Percentiles rank a stretch among this genome's conserved stretches.
Conservation (phyloP, 495 filamentous ascomycete species). For the Choiromyces venosus region DNA sequence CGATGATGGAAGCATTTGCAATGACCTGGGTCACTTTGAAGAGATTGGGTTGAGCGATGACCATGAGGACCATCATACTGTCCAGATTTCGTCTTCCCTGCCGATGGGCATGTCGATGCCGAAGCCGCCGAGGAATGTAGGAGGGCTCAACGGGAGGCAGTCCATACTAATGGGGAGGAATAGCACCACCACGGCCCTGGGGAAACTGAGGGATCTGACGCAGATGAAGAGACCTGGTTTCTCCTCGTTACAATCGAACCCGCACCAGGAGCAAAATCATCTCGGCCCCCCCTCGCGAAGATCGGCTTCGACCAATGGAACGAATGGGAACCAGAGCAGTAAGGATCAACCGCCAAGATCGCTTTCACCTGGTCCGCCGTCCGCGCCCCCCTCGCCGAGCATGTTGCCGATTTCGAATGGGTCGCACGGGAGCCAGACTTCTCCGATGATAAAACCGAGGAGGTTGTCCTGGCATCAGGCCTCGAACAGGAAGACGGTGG, state of each 20-base stretch:
- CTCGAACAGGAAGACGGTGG: constrained; percentile 61
- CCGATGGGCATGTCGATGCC: constrained; percentile 8
- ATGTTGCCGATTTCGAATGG: constrained; percentile 13
- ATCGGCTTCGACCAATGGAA: constrained; percentile 7
- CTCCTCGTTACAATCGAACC: constrained; percentile 27
- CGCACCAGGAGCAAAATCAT: constrained; percentile 21
- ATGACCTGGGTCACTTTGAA: constrained; percentile 78
- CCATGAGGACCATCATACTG: constrained; percentile 10
- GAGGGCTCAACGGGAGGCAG: constrained; percentile 20
- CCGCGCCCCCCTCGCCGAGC: constrained; percentile 1
- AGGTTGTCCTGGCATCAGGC: constrained; percentile 61
- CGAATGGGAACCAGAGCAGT: constrained; percentile 7
- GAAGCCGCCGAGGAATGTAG: constrained; percentile 17
- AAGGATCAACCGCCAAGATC: constrained; percentile 3
- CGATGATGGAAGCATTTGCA: constrained; percentile 59
- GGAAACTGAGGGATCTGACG: constrained; percentile 42
- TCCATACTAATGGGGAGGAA: constrained; percentile 10
- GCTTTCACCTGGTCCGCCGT: constrained; percentile 23
- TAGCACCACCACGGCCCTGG: constrained; percentile 15
- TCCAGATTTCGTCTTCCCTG: background rate
- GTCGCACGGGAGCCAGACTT: constrained; percentile 21
- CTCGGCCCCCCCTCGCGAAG: constrained; percentile 31
- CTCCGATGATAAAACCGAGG: constrained; percentile 43
- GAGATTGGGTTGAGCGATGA: constrained; percentile 80
- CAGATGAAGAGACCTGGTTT: constrained; percentile 28